Evolutionary conservation across 805 yeast genomes (phyloP).

Genomic region (Schwanniomyces occidentalis): DNA sequence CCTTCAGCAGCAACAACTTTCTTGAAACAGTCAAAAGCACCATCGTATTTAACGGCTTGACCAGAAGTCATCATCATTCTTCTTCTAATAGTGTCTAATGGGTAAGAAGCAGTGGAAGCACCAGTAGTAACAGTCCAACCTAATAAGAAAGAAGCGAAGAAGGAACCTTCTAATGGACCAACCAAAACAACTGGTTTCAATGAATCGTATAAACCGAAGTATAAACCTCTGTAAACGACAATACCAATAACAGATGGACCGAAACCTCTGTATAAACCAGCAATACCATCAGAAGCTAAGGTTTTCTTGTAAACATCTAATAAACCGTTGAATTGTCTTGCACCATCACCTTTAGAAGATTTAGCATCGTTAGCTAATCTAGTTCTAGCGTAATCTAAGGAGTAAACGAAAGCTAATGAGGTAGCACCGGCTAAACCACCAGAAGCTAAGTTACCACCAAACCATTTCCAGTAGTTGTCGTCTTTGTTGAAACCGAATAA

Average conservation of each 20-base stretch:
- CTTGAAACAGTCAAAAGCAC: conserved; percentile 91
- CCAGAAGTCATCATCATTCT: conserved; percentile 99
- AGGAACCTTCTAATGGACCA: conserved; percentile 92
- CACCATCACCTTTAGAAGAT: conserved; percentile 82
- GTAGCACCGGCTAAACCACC: conserved; percentile 99
- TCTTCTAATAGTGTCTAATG: conserved; percentile 99
- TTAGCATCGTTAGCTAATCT: conserved; percentile 98
- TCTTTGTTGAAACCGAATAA: conserved; percentile 97
- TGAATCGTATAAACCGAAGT: conserved; percentile 97
- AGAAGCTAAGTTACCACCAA: conserved; percentile 97
- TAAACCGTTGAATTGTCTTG: conserved; percentile 96
- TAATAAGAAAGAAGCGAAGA: conserved; percentile 92
- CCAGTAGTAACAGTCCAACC: conserved; percentile 99
- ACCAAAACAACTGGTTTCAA: conserved; percentile 91
- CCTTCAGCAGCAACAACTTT: conserved; percentile 96
- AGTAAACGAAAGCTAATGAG: conserved; percentile 89
- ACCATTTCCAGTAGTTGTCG: conserved; percentile 90
- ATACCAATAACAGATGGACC: conserved; percentile 98
- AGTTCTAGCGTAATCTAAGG: conserved; percentile 97
- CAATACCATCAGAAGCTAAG: conserved; percentile 92
- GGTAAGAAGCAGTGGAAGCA: conserved; percentile 98
- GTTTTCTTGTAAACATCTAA: conserved; percentile 96
- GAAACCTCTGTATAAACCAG: conserved; percentile 99
- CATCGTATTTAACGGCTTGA: conserved; percentile 94
- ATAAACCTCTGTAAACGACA: conserved; percentile 98